Conservation (phyloP, 495 filamentous ascomycete species). For the Penicillium salamii region DNA sequence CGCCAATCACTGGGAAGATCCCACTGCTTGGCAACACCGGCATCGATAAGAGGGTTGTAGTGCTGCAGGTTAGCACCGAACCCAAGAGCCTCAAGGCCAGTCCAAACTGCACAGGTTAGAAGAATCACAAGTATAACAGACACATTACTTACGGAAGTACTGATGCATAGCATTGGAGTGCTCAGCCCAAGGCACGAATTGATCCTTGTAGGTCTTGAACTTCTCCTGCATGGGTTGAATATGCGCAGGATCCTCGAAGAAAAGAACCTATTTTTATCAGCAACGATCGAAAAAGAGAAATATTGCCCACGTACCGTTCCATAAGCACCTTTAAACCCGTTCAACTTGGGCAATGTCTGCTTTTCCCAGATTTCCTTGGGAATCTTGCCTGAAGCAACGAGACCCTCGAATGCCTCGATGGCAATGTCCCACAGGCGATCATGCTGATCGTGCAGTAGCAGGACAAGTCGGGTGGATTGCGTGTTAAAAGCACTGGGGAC, state of each 20-base stretch:
- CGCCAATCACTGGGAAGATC: constrained; percentile 46
- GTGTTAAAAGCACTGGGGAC: constrained; percentile 55
- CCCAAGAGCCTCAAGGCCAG: constrained; percentile 48
- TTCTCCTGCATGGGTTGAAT: constrained; percentile 44
- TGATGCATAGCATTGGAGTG: constrained; percentile 57
- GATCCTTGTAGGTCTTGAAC: constrained; percentile 40
- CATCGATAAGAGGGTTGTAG: constrained; percentile 52
- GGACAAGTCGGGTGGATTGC: constrained; percentile 49
- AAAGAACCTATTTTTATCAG: constrained; percentile 38
- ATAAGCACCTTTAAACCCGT: constrained; percentile 42
- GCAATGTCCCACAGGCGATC: constrained; percentile 51
- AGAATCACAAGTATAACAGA: background rate
- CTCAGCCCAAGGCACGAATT: constrained; percentile 49
- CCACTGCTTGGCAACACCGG: constrained; percentile 40
- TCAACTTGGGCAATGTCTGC: constrained; percentile 45
- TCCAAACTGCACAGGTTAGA: constrained; percentile 40
- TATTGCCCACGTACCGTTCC: constrained; percentile 46
- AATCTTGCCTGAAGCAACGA: constrained; percentile 32
- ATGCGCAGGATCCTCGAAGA: constrained; percentile 49
- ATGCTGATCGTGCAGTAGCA: constrained; percentile 48
- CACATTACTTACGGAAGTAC: constrained; percentile 43
- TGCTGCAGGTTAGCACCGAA: constrained; percentile 57
- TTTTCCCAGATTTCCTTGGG: constrained; percentile 42
- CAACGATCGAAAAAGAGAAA: too few relatives aligned
- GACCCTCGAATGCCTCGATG: constrained; percentile 34